These are phyloP conservation scores for Tuber aestivum DNA, from an alignment of 495 filamentous ascomycete genomes.

Conservation along the genomic window DNA sequence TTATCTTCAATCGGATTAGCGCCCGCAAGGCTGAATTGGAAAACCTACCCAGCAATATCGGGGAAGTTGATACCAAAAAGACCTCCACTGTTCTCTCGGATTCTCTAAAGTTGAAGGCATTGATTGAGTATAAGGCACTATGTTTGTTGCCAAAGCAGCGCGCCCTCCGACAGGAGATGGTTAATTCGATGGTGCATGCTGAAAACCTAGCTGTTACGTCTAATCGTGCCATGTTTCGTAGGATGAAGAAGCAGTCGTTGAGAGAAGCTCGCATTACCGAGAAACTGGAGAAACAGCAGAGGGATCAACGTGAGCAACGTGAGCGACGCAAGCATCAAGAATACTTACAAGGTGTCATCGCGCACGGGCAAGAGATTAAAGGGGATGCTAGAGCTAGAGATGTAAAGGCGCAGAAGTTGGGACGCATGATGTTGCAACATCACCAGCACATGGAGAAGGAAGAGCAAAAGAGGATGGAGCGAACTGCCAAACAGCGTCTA, in stretches of 20 bases:
- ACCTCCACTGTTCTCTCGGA: slow-evolving; percentile 58
- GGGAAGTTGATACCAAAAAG: slow-evolving; percentile 69
- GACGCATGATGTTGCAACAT: slow-evolving; percentile 75
- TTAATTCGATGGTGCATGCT: slow-evolving; percentile 81
- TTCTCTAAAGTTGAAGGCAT: slow-evolving; percentile 74
- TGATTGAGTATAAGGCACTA: slow-evolving; percentile 89
- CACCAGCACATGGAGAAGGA: slow-evolving; percentile 98
- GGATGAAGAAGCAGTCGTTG: slow-evolving; percentile 92
- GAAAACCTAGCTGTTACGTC: slow-evolving; percentile 93
- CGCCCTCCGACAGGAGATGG: slow-evolving; percentile 73
- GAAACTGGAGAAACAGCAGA: slow-evolving; percentile 96
- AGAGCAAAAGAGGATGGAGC: slow-evolving; percentile 93
- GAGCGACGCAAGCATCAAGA: slow-evolving; percentile 96
- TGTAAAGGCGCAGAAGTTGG: slow-evolving; percentile 70
- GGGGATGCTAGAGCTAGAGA: slow-evolving; percentile 48
- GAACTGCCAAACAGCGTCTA: slow-evolving; percentile 98
- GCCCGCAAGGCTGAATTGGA: slow-evolving; percentile 77
- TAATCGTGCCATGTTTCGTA: slow-evolving; percentile 78
- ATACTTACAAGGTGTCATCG: slow-evolving; percentile 68
- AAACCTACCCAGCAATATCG: slow-evolving; percentile 70
- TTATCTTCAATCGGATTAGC: slow-evolving; percentile 81
- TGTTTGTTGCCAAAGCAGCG: slow-evolving; percentile 78
- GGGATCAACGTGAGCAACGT: slow-evolving; percentile 83
- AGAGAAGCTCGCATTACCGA: slow-evolving; percentile 96
- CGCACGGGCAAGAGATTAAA: slow-evolving; percentile 64